These are phyloP conservation scores for Aspergillus fumigatus DNA, from an alignment of 2,329 filamentous ascomycete genomes.

Conservation along the genomic window DNA sequence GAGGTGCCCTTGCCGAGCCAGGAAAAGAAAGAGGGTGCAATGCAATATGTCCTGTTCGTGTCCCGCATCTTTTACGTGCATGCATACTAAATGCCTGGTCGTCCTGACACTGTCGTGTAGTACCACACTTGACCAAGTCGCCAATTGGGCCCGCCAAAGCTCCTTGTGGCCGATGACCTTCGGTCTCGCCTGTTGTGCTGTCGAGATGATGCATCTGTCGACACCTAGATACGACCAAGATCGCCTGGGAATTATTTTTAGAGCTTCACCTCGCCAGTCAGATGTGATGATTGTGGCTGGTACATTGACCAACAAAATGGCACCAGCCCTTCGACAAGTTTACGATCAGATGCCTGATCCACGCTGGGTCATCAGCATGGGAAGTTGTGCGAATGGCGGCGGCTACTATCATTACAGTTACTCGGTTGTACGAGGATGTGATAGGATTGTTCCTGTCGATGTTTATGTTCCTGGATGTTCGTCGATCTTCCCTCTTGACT, in stretches of 20 bases:
- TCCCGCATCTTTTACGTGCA: background rate
- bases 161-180: constrained; percentile 93
- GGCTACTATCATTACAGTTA: constrained; percentile 90
- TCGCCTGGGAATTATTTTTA: constrained; percentile 84
- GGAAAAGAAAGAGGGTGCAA: constrained; percentile 47
- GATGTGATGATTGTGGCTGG: constrained; percentile 94
- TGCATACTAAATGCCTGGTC: background rate
- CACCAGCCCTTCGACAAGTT: constrained; percentile 79
- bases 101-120: constrained; percentile 19
- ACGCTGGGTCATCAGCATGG: constrained; percentile 83
- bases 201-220: constrained; percentile 93
- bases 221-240: constrained; percentile 89
- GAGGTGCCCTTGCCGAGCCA: constrained; percentile 48
- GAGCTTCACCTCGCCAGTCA: constrained; percentile 78
- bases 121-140: constrained; percentile 61
- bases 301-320: constrained; percentile 95
- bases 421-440: constrained; percentile 70
- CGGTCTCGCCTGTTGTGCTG: constrained; percentile 81
- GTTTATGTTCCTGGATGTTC: constrained; percentile 79
- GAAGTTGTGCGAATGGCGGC: constrained; percentile 78
- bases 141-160: constrained; percentile 84
- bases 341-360: constrained; percentile 97
- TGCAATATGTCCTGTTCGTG: constrained; percentile 49
- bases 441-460: constrained; percentile 77
- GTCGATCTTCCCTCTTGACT: constrained; percentile 30